Percentiles rank a stretch among this genome's conserved stretches.
Conservation (phyloP, 1,284 basidiomycete genomes). For the Sutorius eximius region DNA sequence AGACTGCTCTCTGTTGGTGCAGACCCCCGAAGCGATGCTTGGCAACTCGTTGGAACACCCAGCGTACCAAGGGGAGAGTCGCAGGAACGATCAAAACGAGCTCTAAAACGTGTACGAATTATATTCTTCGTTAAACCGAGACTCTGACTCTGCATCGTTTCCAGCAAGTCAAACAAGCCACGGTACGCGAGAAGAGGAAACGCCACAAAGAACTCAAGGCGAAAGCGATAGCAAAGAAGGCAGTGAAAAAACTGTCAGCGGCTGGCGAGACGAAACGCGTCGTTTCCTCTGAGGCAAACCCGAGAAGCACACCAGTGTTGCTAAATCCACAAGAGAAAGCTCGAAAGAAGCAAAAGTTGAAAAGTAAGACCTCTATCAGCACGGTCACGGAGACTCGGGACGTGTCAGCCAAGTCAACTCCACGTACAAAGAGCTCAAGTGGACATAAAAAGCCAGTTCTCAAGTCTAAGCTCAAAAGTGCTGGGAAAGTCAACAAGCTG, state of each 20-base stretch:
- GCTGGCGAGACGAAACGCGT: not conserved
- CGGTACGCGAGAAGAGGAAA: constrained; percentile 42
- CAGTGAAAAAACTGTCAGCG: constrained; percentile 1
- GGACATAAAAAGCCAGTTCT: constrained; percentile 4
- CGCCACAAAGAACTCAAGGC: constrained; percentile 37
- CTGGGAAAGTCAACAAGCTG: not conserved
- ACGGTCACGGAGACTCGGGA: not conserved
- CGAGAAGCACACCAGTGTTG: not conserved
- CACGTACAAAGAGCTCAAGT: not conserved
- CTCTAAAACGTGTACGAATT: constrained; percentile 51
- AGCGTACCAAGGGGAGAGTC: constrained; percentile 1
- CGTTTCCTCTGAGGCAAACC: not conserved
- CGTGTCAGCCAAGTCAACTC: constrained; percentile 1
- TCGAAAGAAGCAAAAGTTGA: constrained; percentile 19
- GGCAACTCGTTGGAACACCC: constrained; percentile 42
- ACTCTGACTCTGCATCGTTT: constrained; percentile 3
- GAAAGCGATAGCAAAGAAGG: constrained; percentile 31
- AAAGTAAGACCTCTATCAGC: not conserved
- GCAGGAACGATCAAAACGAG: constrained; percentile 48
- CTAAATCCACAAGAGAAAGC: constrained; percentile 3
- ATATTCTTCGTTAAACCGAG: not conserved
- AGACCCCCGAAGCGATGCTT: constrained; percentile 47
- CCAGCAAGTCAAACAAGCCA: constrained; percentile 45
- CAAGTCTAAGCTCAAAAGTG: constrained; percentile 1
- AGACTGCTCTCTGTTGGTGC: constrained; percentile 38